Evolutionary conservation across 352 stramenopile species (phyloP).

Genomic region (Phytophthora syringae): DNA sequence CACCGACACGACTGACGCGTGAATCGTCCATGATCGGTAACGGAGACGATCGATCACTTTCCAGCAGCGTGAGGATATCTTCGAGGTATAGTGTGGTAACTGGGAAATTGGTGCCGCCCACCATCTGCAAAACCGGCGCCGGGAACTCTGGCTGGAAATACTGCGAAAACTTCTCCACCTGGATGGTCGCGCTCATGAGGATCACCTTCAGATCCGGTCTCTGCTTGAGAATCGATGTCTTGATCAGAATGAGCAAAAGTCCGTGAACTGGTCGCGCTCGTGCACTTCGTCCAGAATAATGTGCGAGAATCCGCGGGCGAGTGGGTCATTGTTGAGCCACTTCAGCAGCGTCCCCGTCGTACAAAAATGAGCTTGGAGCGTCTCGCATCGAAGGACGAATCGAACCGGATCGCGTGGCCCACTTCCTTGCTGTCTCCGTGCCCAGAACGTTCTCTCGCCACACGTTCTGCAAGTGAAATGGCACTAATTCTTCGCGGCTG

Average conservation of each 20-base stretch:
- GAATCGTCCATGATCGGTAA: conserved; percentile 39
- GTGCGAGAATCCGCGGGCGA: conserved; percentile 88
- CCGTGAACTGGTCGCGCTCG: conserved; percentile 95
- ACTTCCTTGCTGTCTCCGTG: conserved; percentile 66
- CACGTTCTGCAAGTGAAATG: conserved; percentile 89
- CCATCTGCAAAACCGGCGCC: conserved; percentile 80
- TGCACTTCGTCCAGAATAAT: conserved; percentile 97
- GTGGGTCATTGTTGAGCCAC: conserved; percentile 81
- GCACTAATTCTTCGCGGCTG: conserved; percentile 94
- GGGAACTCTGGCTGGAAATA: conserved; percentile 90
- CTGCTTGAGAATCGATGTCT: conserved; percentile 82
- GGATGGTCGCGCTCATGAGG: conserved; percentile 97
- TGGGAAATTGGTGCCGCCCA: conserved; percentile 86
- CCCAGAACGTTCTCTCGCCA: conserved; percentile 78
- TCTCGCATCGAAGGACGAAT: conserved; percentile 75
- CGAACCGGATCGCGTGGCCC: conserved; percentile 94
- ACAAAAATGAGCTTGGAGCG: conserved; percentile 96
- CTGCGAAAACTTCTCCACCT: conserved; percentile 91
- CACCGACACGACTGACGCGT: conserved; percentile 10
- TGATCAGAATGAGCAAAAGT: conserved; percentile 97
- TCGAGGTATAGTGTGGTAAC: conserved; percentile 95
- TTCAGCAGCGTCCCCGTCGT: conserved; percentile 95
- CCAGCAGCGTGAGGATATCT: conserved; percentile 67
- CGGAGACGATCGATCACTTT: conserved; percentile 37
- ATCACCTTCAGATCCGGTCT: conserved; percentile 91